Base-by-base conservation (phyloP, 352 stramenopile genomes). In the Discostella stelligera region DNA sequence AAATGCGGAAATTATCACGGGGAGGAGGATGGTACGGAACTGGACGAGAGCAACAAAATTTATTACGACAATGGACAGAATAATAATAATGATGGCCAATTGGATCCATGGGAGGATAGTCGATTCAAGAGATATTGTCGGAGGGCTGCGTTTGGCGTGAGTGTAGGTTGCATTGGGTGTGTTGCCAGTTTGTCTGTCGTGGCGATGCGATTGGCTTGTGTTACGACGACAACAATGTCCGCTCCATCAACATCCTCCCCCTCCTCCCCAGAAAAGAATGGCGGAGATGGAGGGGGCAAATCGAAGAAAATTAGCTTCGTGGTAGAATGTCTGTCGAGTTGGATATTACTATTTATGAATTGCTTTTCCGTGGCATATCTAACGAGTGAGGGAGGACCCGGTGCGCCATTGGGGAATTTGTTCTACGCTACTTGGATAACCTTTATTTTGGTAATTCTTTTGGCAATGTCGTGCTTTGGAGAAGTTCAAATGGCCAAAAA, bases 91-190 rank as follows among this genome's bases (percentile, higher is more conserved):
- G 37, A 44, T 41, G 32, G 32, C 3, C 9, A 41, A 44, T 44
- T 56, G 59, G 37, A 44, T 44, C 37, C 59, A n/a, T 20, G 66
- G 0, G 23, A 62, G 4, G 62, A 52, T 16, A 13, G 54, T 18
- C 41, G 14, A 27, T 61, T 54, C 3, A 56, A 61, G 3, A 77
- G 68, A 49, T 91, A 84, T 71, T 93, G 87, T 68, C 72, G 62
- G 27, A 74, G 87, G 61, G 85, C 85, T 23, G 86, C 78, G 39
- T 90, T 87, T 75, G 87, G 80, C 16, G 79, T 93, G 46, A 67
- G 75, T 63, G 58, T 82, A 8, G 85, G 87, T 21, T 77, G 71
- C 25, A 80, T 90, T 67, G 79, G 77, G 11, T 82, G 79, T 25
- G 66, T 85, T 14, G 66, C 73, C 21, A 79, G 68, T 70, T 66